These are phyloP conservation scores for Wallacemonas sp. DNA, from an alignment of 208 protist genomes.

Conservation along the genomic window DNA sequence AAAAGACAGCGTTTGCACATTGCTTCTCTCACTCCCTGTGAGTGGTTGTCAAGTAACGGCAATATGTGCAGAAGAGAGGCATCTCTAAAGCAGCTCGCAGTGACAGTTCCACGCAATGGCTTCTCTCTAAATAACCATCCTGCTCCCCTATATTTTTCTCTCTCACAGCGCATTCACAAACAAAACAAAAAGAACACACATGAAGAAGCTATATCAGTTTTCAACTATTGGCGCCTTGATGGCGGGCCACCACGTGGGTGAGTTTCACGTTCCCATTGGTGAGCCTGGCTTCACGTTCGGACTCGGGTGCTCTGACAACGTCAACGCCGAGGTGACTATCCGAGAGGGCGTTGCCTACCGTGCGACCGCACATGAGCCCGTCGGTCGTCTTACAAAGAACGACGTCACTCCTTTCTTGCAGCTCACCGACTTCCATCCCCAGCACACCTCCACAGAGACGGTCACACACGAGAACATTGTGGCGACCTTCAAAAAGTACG, in stretches of 20 bases:
- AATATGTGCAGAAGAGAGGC: too few relatives aligned
- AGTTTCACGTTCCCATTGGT: background rate
- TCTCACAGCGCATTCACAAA: too few relatives aligned
- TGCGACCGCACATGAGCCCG: slow-evolving; percentile 4
- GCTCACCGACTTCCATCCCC: background rate
- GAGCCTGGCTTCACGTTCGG: slow-evolving; percentile 8
- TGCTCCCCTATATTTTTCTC: too few relatives aligned
- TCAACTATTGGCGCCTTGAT: slow-evolving; percentile 10
- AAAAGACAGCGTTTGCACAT: too few relatives aligned
- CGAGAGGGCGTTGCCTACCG: slow-evolving; percentile 11
- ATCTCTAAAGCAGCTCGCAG: too few relatives aligned
- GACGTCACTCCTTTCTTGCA: slow-evolving; percentile 14
- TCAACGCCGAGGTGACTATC: slow-evolving; percentile 18
- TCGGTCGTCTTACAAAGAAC: background rate
- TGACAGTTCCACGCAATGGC: too few relatives aligned
- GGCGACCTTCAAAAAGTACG: background rate
- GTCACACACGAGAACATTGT: background rate
- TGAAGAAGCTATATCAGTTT: background rate
- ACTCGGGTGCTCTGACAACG: slow-evolving; percentile 14
- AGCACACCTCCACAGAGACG: background rate
- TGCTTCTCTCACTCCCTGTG: too few relatives aligned
- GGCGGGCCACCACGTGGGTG: slow-evolving; percentile 4
- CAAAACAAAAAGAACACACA: slow-evolving; percentile 5
- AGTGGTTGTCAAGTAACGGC: too few relatives aligned
- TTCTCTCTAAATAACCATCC: too few relatives aligned